Conservation (phyloP, 768 basidiomycete species). For the Auriscalpium vulgare region DNA sequence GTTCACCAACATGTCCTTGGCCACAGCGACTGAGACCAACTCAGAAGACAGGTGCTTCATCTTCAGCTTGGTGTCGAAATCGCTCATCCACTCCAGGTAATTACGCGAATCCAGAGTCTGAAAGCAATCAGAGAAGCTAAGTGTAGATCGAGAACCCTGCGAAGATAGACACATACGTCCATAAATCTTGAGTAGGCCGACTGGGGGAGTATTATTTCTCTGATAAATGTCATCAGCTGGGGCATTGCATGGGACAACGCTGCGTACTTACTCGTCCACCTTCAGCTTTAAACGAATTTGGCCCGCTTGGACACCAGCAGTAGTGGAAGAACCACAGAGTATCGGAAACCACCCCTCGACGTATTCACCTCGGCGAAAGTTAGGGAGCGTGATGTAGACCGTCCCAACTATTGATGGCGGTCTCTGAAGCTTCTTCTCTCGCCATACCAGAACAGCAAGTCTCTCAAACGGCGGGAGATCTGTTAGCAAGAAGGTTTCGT, state of each 20-base stretch:
- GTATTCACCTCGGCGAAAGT: conserved; percentile 65
- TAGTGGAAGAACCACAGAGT: conserved; percentile 39
- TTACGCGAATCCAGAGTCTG: conserved; percentile 53
- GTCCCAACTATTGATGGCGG: conserved; percentile 45
- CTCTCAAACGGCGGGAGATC: conserved; percentile 76
- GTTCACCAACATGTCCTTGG: conserved; percentile 54
- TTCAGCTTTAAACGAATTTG: conserved; percentile 67
- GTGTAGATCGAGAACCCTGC: conserved; percentile 1
- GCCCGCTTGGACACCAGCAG: conserved; percentile 55
- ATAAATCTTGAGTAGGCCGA: conserved; percentile 54
- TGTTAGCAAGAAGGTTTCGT: conserved; percentile 65
- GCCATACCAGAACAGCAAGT: conserved; percentile 60
- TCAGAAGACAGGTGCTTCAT: conserved; percentile 55
- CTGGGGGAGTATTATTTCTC: conserved; percentile 75
- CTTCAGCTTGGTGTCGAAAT: conserved; percentile 59
- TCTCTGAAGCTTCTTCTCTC: conserved; percentile 57
- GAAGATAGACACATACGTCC: conserved; percentile 33
- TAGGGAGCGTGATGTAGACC: conserved; percentile 54
- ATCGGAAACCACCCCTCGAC: conserved; percentile 87
- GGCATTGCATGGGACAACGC: conserved; percentile 16
- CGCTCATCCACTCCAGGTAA: conserved; percentile 66
- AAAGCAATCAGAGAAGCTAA: background rate
- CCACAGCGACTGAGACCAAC: conserved; percentile 61
- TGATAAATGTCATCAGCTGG: conserved; percentile 20
- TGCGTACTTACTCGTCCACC: conserved; percentile 57